Evolutionary conservation across 2,329 filamentous ascomycete species (phyloP).

Genomic region (Keithomyces neogunnii): DNA sequence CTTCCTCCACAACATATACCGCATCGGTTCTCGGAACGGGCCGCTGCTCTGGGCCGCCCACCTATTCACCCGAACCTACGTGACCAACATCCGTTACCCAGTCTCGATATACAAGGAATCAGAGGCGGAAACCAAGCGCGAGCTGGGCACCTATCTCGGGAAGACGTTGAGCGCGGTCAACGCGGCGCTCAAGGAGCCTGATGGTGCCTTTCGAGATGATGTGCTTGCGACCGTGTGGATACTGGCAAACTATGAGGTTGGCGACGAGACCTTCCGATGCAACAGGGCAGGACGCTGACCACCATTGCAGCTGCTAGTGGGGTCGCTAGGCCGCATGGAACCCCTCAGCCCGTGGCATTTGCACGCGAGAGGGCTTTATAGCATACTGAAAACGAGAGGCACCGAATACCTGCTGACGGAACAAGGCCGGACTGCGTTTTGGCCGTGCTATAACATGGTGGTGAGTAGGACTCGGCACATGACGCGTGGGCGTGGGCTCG

Average conservation of each 20-base stretch:
- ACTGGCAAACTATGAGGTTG: constrained; percentile 30
- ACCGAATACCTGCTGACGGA: constrained; percentile 13
- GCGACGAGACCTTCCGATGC: neutral
- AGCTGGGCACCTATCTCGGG: constrained; percentile 26
- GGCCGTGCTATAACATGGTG: constrained; percentile 29
- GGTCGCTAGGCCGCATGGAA: constrained; percentile 21
- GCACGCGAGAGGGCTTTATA: constrained; percentile 26
- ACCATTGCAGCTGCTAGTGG: constrained; percentile 25
- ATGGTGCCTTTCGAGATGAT: constrained; percentile 23
- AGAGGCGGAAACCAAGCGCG: constrained; percentile 17
- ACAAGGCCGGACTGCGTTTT: constrained; percentile 24
- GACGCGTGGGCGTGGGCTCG: no score
- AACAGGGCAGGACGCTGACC: constrained; percentile 6
- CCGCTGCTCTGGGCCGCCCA: constrained; percentile 31
- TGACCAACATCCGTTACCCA: constrained; percentile 26
- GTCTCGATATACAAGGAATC: constrained; percentile 20
- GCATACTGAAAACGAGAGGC: constrained; percentile 27
- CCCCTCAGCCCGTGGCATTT: constrained; percentile 26
- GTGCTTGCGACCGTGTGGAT: constrained; percentile 32
- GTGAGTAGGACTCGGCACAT: constrained; percentile 16
- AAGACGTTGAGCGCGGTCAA: constrained; percentile 29
- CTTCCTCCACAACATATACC: constrained; percentile 24
- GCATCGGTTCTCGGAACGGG: constrained; percentile 17
- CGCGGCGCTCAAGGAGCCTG: constrained; percentile 23
- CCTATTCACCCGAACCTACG: constrained; percentile 30